phyloP scores from a whole-genome alignment of 768 basidiomycete genomes.

The Lyophyllum semitale region DNA sequence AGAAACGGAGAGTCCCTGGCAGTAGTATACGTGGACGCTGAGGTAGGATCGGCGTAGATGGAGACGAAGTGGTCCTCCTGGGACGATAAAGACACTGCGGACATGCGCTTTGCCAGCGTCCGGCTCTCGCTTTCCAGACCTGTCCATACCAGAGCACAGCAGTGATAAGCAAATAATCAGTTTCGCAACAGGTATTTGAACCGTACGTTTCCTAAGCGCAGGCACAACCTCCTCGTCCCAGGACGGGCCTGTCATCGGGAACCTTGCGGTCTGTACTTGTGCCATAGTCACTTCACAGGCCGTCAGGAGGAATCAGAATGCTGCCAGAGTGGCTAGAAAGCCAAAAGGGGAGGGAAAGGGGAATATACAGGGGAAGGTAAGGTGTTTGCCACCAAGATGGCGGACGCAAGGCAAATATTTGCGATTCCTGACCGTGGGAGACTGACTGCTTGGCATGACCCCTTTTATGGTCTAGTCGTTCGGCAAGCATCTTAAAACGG shows the following conservation, averaged over 20 bases:
- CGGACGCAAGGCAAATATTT: slow-evolving; percentile 7
- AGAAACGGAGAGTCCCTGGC: slow-evolving; percentile 18
- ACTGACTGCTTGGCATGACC: neutral
- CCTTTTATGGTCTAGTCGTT: slow-evolving; percentile 5
- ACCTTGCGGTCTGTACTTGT: slow-evolving; percentile 42
- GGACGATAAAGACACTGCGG: slow-evolving; percentile 68
- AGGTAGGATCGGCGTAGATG: slow-evolving; percentile 14
- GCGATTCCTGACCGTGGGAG: slow-evolving; percentile 17
- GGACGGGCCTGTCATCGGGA: slow-evolving; percentile 44
- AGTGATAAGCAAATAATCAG: slow-evolving; percentile 11
- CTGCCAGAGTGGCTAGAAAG: slow-evolving; percentile 5
- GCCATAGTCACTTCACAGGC: slow-evolving; percentile 31
- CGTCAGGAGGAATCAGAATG: slow-evolving; percentile 2
- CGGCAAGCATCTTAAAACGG: neutral
- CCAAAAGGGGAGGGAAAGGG: neutral
- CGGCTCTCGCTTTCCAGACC: slow-evolving; percentile 82
- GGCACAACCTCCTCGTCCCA: slow-evolving; percentile 89
- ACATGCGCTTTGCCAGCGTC: slow-evolving; percentile 75
- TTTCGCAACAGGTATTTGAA: neutral
- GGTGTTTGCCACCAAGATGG: slow-evolving; percentile 16
- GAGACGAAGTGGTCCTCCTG: slow-evolving; percentile 39
- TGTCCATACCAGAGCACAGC: slow-evolving; percentile 27
- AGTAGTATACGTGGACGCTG: slow-evolving; percentile 4
- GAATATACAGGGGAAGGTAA: slow-evolving; percentile 5
- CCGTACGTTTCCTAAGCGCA: slow-evolving; percentile 74